Conservation (phyloP, 1,139 yeast genomes). For the Saccharomyces uvarum region DNA sequence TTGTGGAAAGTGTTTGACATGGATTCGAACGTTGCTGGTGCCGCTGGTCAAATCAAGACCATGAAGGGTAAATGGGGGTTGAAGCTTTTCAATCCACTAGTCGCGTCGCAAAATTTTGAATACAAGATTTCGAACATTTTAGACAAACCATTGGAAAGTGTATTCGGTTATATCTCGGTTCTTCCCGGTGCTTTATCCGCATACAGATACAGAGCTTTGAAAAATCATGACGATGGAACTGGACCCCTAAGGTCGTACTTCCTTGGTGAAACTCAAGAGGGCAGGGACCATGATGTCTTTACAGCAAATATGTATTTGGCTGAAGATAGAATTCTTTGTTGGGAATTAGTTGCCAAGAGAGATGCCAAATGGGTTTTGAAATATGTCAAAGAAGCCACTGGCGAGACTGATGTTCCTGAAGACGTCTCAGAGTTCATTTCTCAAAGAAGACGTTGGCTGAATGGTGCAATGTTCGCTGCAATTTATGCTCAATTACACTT, state of each 20-base stretch:
- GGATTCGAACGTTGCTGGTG: slow-evolving; percentile 95
- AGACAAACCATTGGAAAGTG: slow-evolving; percentile 90
- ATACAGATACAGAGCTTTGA: slow-evolving; percentile 80
- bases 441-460: slow-evolving; percentile 96
- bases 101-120: slow-evolving; percentile 94
- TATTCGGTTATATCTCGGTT: slow-evolving; percentile 88
- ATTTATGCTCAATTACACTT: slow-evolving; percentile 76
- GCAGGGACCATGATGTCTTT: slow-evolving; percentile 65
- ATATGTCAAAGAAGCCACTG: slow-evolving; percentile 87
- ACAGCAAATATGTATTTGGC: slow-evolving; percentile 97
- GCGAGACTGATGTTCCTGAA: slow-evolving; percentile 97
- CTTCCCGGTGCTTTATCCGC: slow-evolving; percentile 96
- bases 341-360: slow-evolving; percentile 90
- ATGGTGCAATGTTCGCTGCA: slow-evolving; percentile 97
- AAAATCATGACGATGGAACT: slow-evolving; percentile 80
- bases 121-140: slow-evolving; percentile 92
- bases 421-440: slow-evolving; percentile 81
- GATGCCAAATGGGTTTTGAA: slow-evolving; percentile 87
- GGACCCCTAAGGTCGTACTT: slow-evolving; percentile 87
- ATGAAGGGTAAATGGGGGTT: slow-evolving; percentile 84
- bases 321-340: slow-evolving; percentile 92
- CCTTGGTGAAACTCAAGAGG: slow-evolving; percentile 69
- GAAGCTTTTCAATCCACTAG: slow-evolving; percentile 78
- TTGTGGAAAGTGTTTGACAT: slow-evolving; percentile 95
- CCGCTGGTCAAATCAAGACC: slow-evolving; percentile 93